Base-by-base conservation (phyloP, 495 filamentous ascomycete species). In the Penicillium paxilli region DNA sequence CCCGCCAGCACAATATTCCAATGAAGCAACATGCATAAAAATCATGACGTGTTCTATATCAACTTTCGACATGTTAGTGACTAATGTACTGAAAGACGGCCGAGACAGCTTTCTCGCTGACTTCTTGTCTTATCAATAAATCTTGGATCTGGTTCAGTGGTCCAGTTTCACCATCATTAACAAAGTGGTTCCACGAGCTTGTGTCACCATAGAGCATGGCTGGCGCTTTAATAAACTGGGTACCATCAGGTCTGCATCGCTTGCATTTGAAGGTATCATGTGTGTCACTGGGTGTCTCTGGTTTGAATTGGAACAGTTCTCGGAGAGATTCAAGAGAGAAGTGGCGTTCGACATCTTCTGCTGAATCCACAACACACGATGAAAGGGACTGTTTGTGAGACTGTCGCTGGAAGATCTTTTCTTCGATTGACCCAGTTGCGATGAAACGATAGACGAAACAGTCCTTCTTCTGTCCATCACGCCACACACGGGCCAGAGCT, bases 221-320 rank as follows among this genome's bases (percentile, higher is more conserved):
- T 7, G 85, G 88, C 1, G 92, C 90, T 70, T 96, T 96, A 54
- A 96, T 82, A 53, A 78, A 81, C 69, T 99, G 94, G 45, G 79
- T 83, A 10, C 92, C 91, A 59, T 95, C 90, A 1, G 89, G 86
- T 64, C 86, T 89, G 63, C 94, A 99, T 28, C 94, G 77, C 76
- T 96, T 98, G 70, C 94, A 99, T 76, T 96, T 98, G 80, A 99
- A 98, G 2, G 95, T 97, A 58, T 99, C 94, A 60, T 99, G 94
- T 1, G 94, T 98, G 63, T 99, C 95, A 60, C 90, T 95, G 20
- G 79, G 82, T 2, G 94, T 97, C 19, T 87, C 82, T 0, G 83
- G 81, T 37, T 89, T 84, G 75, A 93, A 97, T 74, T 94, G 88
- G 78, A 99, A 99, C 41, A 99, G 75, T 68, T 99, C 92, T 16